Base-by-base conservation (phyloP, 2,329 filamentous ascomycete genomes). In the Fusarium abutilonis region DNA sequence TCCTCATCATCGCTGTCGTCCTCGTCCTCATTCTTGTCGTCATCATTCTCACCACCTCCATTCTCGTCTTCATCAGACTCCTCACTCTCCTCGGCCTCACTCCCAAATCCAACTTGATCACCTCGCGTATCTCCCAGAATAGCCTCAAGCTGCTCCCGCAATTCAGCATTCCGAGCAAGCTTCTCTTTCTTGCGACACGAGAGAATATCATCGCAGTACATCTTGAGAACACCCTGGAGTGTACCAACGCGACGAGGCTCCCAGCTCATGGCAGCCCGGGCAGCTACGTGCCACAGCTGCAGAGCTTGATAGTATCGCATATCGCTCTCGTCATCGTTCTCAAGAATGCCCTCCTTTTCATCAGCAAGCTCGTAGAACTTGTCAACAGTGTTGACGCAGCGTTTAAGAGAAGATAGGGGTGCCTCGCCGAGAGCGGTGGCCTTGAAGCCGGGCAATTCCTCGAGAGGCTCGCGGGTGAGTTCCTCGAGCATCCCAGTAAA, bases 251-350 rank as follows among this genome's bases (percentile, higher is more conserved):
- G 56, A 9, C 43, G 45, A 4, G 42, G 40, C 21, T 69, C 58
- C 66, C 66, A 69, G 10, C 10, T 44, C 32, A 36, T 41, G 23
- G 59, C 61, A 7, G 64, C 64, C 4, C 59, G 55, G 3, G 46
- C 52, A 5, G 64, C 47, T 10, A 69, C 38, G 35, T 68, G 64
- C 58, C 64, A 59, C 11, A 69, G 41, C 26, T 69, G 53, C 3
- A 46, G 40, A 0, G 64, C 44, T 26, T 69, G 66, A 9, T 48
- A 29, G 6, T 23, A 43, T 26, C 51, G 46, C n/a, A 58, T 34
- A 2, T 34, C 39, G 1, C 45, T 13, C 10, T 58, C 52, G 3
- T 63, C 17, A 0, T 56, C 51, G 6, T 47, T 47, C 13, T 44
- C 39, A 3, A 53, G 47, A 3, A 57, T 41, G 4, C 35, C 36